Conservation (phyloP, 2,329 filamentous ascomycete genomes). For the Aspergillus vadensis region DNA sequence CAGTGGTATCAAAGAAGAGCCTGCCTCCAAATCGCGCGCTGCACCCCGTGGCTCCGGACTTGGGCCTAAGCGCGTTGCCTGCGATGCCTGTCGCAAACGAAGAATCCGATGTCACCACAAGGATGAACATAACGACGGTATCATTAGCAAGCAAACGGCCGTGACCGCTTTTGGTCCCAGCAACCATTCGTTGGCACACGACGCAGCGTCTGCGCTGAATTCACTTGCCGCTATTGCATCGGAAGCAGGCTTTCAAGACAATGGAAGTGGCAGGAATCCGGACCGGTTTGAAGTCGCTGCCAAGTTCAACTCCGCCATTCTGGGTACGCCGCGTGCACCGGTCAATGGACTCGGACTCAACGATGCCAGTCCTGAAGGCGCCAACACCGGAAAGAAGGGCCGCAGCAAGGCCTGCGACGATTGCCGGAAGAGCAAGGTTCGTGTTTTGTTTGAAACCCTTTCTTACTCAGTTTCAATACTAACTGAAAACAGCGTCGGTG, state of each 20-base stretch:
- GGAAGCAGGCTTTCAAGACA: slow-evolving; percentile 36
- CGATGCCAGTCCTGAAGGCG: slow-evolving; percentile 38
- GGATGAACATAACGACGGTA: slow-evolving; percentile 48
- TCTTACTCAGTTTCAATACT: not conserved
- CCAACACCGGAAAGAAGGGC: slow-evolving; percentile 55
- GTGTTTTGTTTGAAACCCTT: slow-evolving; percentile 23
- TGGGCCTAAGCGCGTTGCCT: slow-evolving; percentile 61
- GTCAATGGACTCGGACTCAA: slow-evolving; percentile 29
- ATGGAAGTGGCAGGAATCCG: slow-evolving; percentile 25
- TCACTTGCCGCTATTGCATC: slow-evolving; percentile 43
- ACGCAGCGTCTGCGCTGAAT: slow-evolving; percentile 43
- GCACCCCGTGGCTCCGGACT: slow-evolving; percentile 60
- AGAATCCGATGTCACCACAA: slow-evolving; percentile 66
- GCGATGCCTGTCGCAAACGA: slow-evolving; percentile 63
- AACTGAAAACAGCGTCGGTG: slow-evolving; percentile 59
- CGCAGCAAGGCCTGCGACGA: slow-evolving; percentile 66
- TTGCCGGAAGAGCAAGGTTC: slow-evolving; percentile 68
- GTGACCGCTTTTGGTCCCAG: slow-evolving; percentile 34
- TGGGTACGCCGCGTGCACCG: slow-evolving; percentile 30
- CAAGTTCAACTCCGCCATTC: slow-evolving; percentile 28
- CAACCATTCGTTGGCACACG: slow-evolving; percentile 38
- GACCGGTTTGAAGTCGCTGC: slow-evolving; percentile 34
- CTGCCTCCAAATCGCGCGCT: slow-evolving; percentile 41
- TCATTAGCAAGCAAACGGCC: slow-evolving; percentile 31
- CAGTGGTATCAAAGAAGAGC: slow-evolving; percentile 30